A percentile compares a stretch with the other conserved stretches of the same genome.
phyloP scores from a whole-genome alignment of 176 grass and related monocot genomes.

The Aegilops umbellulata region DNA sequence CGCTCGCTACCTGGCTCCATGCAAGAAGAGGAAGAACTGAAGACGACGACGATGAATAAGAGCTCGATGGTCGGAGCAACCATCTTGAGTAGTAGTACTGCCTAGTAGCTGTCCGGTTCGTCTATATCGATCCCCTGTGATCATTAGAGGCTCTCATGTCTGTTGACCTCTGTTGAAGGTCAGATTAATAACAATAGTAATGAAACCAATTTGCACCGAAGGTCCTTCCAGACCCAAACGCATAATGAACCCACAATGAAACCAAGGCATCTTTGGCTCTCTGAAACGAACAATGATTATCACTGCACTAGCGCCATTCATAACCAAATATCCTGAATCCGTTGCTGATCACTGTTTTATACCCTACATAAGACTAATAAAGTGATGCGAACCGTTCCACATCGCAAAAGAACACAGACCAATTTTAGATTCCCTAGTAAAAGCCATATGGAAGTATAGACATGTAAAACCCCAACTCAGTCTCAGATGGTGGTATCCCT shows the following conservation, averaged over 20 bases:
- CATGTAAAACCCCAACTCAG: background rate
- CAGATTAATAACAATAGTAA: background rate
- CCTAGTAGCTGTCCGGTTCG: no score
- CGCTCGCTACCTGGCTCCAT: background rate
- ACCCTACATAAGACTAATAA: background rate
- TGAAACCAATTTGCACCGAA: no score
- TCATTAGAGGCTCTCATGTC: background rate
- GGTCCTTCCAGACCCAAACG: no score
- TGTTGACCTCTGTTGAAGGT: background rate
- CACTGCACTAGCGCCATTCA: background rate
- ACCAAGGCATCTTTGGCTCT: no score
- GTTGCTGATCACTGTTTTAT: background rate
- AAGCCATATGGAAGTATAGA: conserved; percentile 1
- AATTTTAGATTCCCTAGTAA: background rate
- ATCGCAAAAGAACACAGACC: background rate
- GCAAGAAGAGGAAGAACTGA: background rate
- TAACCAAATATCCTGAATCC: background rate
- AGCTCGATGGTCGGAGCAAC: background rate
- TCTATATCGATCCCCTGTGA: background rate
- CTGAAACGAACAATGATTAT: conserved; percentile 4
- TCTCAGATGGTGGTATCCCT: background rate
- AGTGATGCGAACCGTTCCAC: background rate
- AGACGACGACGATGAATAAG: background rate
- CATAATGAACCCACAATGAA: no score
- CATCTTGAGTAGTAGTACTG: background rate